Evolutionary conservation across 495 filamentous ascomycete species (phyloP), one percentile per base, ranked within the genome.

Genomic region (Penicilliopsis zonata): DNA sequence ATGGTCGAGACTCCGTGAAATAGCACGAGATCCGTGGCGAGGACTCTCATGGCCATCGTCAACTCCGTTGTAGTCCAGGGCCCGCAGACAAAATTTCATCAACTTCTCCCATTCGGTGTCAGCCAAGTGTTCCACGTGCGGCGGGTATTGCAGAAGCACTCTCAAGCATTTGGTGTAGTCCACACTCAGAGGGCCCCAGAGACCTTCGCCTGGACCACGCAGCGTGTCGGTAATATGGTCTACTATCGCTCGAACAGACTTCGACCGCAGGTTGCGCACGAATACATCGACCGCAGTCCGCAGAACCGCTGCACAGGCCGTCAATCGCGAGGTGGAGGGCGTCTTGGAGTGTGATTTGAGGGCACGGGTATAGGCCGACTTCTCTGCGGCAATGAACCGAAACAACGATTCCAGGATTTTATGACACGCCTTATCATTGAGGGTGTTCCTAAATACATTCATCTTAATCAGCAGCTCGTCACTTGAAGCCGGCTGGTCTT

Each of bases 401-500:
- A 95, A 95, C 10, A 98, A 56, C 1, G 73, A 70, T 45, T 95
- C 86, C 39, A 79, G 86, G 17, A 95, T 75, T 29, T 69, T 70
- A 44, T 92, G 82, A 44, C 80, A 93, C 12, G 69, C 71, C 42
- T 80, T 82, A 48, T 94, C 86, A 30, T 69, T 74, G 32, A 85
- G 57, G 10, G 50, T 41, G 28, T 62, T 55, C 21, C 67, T 73
- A 40, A 8, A 46, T 20, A 39, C 49, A 21, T 20, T 16, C 12
- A n/a, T n/a, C n/a, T n/a, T n/a, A n/a, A n/a, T n/a, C n/a, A n/a
- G n/a, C n/a, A n/a, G n/a, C n/a, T n/a, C n/a, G n/a, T n/a, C n/a
- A n/a, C n/a, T n/a, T n/a, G n/a, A n/a, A n/a, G n/a, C n/a, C n/a
- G n/a, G n/a, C n/a, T 18, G 7, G 18, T 18, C 5, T 23, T 2